Percentiles rank a stretch among this genome's conserved stretches.
phyloP scores from a whole-genome alignment of 768 basidiomycete species.

The Leccinellum albellum region DNA sequence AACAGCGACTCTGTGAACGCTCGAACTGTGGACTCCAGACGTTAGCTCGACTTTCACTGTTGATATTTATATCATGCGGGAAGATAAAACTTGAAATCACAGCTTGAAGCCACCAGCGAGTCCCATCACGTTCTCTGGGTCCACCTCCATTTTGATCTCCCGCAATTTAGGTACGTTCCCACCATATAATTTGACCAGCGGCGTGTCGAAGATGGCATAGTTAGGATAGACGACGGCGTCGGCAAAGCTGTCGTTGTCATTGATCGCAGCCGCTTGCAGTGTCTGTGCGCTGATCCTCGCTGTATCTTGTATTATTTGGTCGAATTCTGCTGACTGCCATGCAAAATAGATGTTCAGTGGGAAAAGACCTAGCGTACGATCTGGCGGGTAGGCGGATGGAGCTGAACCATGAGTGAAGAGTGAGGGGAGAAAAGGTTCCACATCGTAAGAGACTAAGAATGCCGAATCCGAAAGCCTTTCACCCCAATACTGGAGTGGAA shows the following conservation, averaged over 20 bases:
- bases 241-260: conserved; percentile 30
- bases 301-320: conserved; percentile 32
- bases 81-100: neutral
- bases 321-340: neutral
- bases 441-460: conserved; percentile 7
- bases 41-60: neutral
- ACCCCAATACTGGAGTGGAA: conserved; percentile 11
- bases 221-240: conserved; percentile 47
- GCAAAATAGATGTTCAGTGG: conserved; percentile 45
- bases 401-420: conserved; percentile 35
- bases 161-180: conserved; percentile 34
- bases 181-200: conserved; percentile 46
- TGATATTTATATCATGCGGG: neutral
- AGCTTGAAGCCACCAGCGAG: conserved; percentile 60
- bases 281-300: conserved; percentile 33
- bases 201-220: conserved; percentile 52
- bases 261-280: conserved; percentile 37
- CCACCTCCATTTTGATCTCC: conserved; percentile 40
- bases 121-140: conserved; percentile 57
- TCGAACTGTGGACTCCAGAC: neutral
- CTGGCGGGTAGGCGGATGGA: conserved; percentile 44
- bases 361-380: conserved; percentile 32
- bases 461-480: neutral
- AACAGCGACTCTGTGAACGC: neutral
- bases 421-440: conserved; percentile 49